These are phyloP conservation scores for Penicillium sp. DNA, from an alignment of 2,329 filamentous ascomycete species.

Conservation along the genomic window DNA sequence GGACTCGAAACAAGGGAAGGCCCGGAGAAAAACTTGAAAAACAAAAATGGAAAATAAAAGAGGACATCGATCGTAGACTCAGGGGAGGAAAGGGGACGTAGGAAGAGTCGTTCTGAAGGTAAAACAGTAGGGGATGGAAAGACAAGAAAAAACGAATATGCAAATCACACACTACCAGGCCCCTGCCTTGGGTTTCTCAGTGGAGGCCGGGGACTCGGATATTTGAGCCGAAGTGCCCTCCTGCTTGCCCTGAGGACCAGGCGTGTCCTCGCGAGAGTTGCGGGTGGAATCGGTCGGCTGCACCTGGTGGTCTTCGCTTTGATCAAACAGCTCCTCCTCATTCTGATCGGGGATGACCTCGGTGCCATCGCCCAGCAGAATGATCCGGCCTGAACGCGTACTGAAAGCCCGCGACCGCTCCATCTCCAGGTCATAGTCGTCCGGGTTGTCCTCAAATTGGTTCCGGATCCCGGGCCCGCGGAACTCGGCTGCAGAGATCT, in stretches of 20 bases:
- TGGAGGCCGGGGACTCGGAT: conserved; percentile 38
- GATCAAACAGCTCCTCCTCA: conserved; percentile 91
- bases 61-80: conserved; percentile 17
- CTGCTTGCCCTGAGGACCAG: conserved; percentile 44
- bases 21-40: conserved; percentile 18
- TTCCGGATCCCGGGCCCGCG: conserved; percentile 76
- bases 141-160: conserved; percentile 12
- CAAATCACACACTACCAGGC: conserved; percentile 26
- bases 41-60: conserved; percentile 11
- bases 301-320: conserved; percentile 68
- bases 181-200: conserved; percentile 34
- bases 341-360: conserved; percentile 84
- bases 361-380: conserved; percentile 90
- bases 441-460: conserved; percentile 72
- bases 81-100: conserved; percentile 1
- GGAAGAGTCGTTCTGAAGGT: conserved; percentile 13
- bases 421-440: conserved; percentile 51
- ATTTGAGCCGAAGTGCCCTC: conserved; percentile 26
- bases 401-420: conserved; percentile 63
- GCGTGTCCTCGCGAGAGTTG: conserved; percentile 49
- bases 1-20: conserved; percentile 7
- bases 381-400: conserved; percentile 75
- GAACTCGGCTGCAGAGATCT: conserved; percentile 64
- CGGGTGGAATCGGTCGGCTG: conserved; percentile 49
- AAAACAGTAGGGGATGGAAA: conserved; percentile 13